Evolutionary conservation across 129 eudicot species (phyloP), one percentile per base, ranked within the genome.

Genomic region (Flaveria trinervia): DNA sequence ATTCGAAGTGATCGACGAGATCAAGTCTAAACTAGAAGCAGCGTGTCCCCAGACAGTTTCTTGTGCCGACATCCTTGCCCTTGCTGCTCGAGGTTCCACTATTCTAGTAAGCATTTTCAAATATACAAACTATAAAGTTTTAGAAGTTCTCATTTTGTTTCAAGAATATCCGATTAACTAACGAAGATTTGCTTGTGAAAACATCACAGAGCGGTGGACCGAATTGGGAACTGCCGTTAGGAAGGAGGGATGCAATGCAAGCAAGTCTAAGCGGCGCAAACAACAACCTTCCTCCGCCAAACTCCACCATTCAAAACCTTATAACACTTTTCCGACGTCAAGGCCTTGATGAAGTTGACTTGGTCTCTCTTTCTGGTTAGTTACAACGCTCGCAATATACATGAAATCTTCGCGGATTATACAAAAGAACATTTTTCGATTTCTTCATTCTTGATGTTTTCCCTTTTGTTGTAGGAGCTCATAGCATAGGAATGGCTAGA

Each of bases 331-430:
- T 93, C 84, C 85, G 78, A 4, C 88, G 84, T 70, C 96, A 89
- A 87, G 97, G 97, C 57, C 93, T 94, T 71, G 79, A 88, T 68
- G 83, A 76, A 77, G 83, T 81, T 77, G 98, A 94, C 80, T 87
- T 91, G 15, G 97, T 94, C 39, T 93, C 98, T 44, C 98, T 91
- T 66, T 94, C 98, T 5, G 96, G 98, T 90, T 18, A 75, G 85
- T 78, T 23, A 46, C 4, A 70, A 18, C 15, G 7, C 71, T 0
- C 17, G 59, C 7, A 25, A 60, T 3, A 60, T 9, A 57, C n/a
- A 10, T 18, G 26, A 48, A 20, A 61, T 62, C 28, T 2, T 71
- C 20, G 2, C 0, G 17, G 16, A 48, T 48, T 13, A 10, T 48
- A 11, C n/a, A 12, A 49, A 13, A 49, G 16, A 49, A 9, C 3